Percentiles rank a stretch among this genome's conserved stretches.
phyloP scores from a whole-genome alignment of 768 basidiomycete species.

The Phanerochaete carnosa region DNA sequence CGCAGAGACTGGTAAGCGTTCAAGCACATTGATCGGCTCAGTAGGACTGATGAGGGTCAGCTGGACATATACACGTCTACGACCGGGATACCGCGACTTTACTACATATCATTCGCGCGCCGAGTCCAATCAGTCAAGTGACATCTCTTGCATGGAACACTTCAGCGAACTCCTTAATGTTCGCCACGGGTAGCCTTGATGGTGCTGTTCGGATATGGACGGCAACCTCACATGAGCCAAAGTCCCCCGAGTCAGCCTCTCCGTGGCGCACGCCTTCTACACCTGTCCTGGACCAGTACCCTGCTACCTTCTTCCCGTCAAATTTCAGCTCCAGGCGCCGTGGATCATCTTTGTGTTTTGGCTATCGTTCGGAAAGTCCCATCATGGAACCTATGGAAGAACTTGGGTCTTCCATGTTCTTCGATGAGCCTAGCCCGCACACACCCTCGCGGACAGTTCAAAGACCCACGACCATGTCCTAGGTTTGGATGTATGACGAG shows the following conservation, averaged over 20 bases:
- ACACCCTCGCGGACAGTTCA: neutral
- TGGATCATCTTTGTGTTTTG: neutral
- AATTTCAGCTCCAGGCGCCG: neutral
- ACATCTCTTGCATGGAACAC: conserved; percentile 9
- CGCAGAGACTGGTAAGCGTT: neutral
- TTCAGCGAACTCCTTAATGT: neutral
- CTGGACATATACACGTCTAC: conserved; percentile 7
- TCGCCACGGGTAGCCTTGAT: conserved; percentile 6
- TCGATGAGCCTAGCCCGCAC: neutral
- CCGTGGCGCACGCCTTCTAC: neutral
- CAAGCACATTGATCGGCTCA: no score
- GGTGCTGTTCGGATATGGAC: conserved; percentile 4
- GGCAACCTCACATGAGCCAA: neutral
- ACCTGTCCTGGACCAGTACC: neutral
- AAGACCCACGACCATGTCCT: neutral
- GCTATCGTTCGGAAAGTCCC: conserved; percentile 1
- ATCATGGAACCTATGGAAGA: neutral
- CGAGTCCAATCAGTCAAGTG: neutral
- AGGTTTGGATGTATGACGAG: neutral
- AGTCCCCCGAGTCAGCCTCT: neutral
- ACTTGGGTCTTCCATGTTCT: neutral
- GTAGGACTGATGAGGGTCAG: neutral
- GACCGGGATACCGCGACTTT: conserved; percentile 5
- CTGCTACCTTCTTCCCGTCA: neutral
- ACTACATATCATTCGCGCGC: neutral